phyloP scores from a whole-genome alignment of 2,329 filamentous ascomycete species.

The Botrytis pseudocinerea region DNA sequence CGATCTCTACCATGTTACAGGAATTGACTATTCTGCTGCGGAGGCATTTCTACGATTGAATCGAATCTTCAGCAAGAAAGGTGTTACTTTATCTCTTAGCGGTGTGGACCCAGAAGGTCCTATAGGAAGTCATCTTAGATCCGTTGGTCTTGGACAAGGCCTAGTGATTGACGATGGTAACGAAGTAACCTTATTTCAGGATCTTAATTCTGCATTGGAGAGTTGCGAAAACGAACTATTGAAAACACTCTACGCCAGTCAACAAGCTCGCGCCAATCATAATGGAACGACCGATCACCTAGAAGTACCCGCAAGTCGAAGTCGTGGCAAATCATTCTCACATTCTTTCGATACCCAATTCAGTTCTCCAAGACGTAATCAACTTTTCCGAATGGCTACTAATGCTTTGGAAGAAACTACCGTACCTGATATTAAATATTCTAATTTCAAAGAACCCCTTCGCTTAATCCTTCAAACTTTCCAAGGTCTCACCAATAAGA shows the following conservation, averaged over 20 bases:
- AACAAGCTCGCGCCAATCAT: constrained; percentile 57
- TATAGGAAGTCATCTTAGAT: constrained; percentile 75
- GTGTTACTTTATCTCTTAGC: constrained; percentile 79
- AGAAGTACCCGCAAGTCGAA: constrained; percentile 31
- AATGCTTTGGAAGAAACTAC: constrained; percentile 67
- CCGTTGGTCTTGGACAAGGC: constrained; percentile 73
- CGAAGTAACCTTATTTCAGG: constrained; percentile 77
- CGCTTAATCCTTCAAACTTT: constrained; percentile 95
- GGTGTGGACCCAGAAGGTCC: constrained; percentile 75
- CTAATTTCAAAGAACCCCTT: constrained; percentile 84
- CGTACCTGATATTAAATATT: constrained; percentile 66
- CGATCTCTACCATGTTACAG: constrained; percentile 85
- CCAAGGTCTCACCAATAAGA: constrained; percentile 78
- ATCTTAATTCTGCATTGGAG: constrained; percentile 90
- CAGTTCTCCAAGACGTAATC: constrained; percentile 77
- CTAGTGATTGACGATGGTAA: constrained; percentile 52
- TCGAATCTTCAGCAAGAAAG: constrained; percentile 73
- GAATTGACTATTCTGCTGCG: constrained; percentile 92
- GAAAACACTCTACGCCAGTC: constrained; percentile 72
- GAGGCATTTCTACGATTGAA: constrained; percentile 95
- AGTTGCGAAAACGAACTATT: constrained; percentile 93
- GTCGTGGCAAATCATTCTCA: constrained; percentile 40
- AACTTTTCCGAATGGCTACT: constrained; percentile 76
- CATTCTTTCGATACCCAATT: constrained; percentile 58
- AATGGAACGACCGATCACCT: constrained; percentile 42